Base-by-base conservation (phyloP, 2,329 filamentous ascomycete genomes). In the Aspergillus proliferans region DNA sequence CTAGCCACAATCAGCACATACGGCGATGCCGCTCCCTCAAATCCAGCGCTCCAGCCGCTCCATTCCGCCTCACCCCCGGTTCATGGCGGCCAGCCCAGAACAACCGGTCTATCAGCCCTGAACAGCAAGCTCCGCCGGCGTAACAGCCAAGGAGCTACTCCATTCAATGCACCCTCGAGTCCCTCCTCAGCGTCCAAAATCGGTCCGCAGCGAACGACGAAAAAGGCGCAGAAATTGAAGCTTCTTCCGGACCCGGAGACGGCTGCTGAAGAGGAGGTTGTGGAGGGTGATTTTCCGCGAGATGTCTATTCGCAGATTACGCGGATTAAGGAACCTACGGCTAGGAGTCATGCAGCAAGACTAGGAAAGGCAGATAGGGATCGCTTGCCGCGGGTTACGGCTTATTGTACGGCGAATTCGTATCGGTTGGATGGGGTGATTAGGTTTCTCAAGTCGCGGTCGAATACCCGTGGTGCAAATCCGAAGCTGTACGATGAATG, bases 241-340 rank as follows among this genome's bases (percentile, higher is more conserved):
- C 80, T 98, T n/a, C 76, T 98, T 14, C 93, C 93, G 1, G 93
- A 93, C 63, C 90, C 91, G 0, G 88, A 94, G 51, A 79, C 88
- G 41, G 88, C 81, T 33, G 86, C 88, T 22, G 88, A 91, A 33
- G 87, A 88, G 21, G 88, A 91, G 40, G 83, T 77, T 15, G 58
- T 76, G 56, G 91, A 97, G 53, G 92, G 95, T 62, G 92, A 96
- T 70, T 93, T 88, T 62, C 90, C 91, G 8, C 79, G 91, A 55
- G 93, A 98, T 66, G 93, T 98, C 28, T 98, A 98, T 72, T 92
- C 91, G 22, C 93, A 98, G 68, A 97, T 96, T 68, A 95, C 92
- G 7, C 82, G 93, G 41, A 98, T 98, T 72, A 97, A 97, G 69
- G 93, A 98, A 64, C 91, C 92, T 0, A 95, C 86, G 0, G 93